These are phyloP conservation scores for Aechmea fasciata DNA, from an alignment of 176 grass and related monocot species.

Conservation along the genomic window DNA sequence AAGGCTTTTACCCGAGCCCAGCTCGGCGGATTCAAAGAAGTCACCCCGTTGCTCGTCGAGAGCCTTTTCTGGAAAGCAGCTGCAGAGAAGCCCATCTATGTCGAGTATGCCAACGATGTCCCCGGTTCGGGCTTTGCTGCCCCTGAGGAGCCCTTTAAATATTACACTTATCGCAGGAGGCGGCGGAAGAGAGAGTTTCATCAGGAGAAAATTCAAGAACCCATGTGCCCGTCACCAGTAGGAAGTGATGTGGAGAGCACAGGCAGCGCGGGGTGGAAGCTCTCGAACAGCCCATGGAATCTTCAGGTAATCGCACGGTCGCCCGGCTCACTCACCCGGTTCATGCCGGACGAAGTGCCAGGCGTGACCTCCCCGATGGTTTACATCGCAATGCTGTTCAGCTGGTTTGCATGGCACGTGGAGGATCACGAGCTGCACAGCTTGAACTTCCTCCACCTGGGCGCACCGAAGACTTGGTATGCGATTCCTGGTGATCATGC, in stretches of 20 bases:
- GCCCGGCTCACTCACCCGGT: slow-evolving; percentile 75
- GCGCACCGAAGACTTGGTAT: slow-evolving; percentile 87
- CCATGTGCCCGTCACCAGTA: not conserved
- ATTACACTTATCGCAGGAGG: not conserved
- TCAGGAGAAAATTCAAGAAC: slow-evolving; percentile 8
- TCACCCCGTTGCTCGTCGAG: slow-evolving; percentile 52
- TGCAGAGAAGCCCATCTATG: slow-evolving; percentile 55
- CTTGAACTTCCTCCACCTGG: slow-evolving; percentile 77
- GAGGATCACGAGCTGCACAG: slow-evolving; percentile 99
- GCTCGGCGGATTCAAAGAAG: slow-evolving; percentile 50
- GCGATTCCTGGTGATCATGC: slow-evolving; percentile 55
- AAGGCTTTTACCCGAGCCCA: slow-evolving; percentile 52
- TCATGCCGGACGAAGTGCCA: slow-evolving; percentile 91
- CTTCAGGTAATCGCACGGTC: slow-evolving; percentile 72
- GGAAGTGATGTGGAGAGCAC: slow-evolving; percentile 3
- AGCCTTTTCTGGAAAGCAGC: slow-evolving; percentile 84
- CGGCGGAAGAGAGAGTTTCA: slow-evolving; percentile 27
- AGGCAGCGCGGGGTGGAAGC: slow-evolving; percentile 39
- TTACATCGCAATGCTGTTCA: slow-evolving; percentile 95
- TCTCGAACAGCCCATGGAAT: slow-evolving; percentile 94
- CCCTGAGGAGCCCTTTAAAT: slow-evolving; percentile 7
- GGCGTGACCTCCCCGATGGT: slow-evolving; percentile 96
- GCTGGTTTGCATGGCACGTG: slow-evolving; percentile 97
- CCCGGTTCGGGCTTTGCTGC: slow-evolving; percentile 72
- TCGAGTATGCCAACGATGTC: slow-evolving; percentile 97